Conservation (phyloP, 352 stramenopile species). For the Phytophthora citricola region DNA sequence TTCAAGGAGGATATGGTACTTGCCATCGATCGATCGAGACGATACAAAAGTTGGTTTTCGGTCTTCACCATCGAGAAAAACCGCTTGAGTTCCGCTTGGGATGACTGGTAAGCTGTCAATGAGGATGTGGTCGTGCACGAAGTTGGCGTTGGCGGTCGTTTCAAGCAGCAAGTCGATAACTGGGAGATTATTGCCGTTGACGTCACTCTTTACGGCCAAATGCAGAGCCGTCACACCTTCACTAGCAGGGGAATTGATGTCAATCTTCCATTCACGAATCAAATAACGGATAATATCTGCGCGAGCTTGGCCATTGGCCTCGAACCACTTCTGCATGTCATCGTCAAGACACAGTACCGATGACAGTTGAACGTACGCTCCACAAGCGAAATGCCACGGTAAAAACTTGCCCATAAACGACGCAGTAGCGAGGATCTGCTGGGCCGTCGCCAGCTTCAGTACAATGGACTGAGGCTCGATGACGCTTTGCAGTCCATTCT, state of each 20-base stretch:
- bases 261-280: constrained; percentile 37
- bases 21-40: constrained; percentile 45
- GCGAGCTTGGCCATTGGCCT: constrained; percentile 48
- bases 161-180: constrained; percentile 62
- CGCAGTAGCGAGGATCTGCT: constrained; percentile 40
- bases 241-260: constrained; percentile 37
- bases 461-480: constrained; percentile 44
- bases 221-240: constrained; percentile 55
- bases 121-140: constrained; percentile 58
- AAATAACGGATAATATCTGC: constrained; percentile 49
- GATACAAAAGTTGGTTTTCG: constrained; percentile 53
- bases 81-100: constrained; percentile 33
- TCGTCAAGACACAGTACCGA: constrained; percentile 54
- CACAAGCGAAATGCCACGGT: constrained; percentile 74
- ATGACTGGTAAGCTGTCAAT: constrained; percentile 60
- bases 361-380: constrained; percentile 48
- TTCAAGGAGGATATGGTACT: constrained; percentile 65
- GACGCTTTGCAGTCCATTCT: constrained; percentile 46
- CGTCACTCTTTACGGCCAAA: constrained; percentile 59
- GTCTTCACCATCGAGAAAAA: constrained; percentile 14
- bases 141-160: constrained; percentile 41
- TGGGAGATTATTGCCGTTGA: constrained; percentile 48
- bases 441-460: constrained; percentile 36
- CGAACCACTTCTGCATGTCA: constrained; percentile 47
- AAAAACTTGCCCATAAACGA: constrained; percentile 48